Base-by-base conservation (phyloP, 345 rosid genomes). In the Hirschfeldia incana region DNA sequence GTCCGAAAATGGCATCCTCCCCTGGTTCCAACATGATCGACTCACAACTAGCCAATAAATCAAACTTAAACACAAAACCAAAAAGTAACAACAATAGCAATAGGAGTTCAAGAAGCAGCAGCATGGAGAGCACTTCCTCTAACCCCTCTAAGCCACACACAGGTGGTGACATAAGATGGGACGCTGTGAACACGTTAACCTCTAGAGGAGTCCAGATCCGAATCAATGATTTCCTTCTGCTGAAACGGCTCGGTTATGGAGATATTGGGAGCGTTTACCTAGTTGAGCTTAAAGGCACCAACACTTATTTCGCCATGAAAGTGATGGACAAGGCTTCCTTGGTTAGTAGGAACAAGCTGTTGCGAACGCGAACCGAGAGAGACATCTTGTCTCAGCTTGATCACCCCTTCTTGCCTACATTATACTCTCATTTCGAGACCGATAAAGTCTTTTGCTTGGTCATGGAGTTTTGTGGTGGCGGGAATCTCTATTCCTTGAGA, bases 131-230 rank as follows among this genome's bases (percentile, higher is more conserved):
- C 89, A 81, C 78, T 29, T 72, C 88, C 17, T 81, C 72, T 34
- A 80, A 86, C 53, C 88, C 87, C 0, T 82, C 88, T 6, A 90
- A 83, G 86, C 98, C 98, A 57, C 98, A 94, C 65, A 92, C 98
- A 1, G 98, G 97, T 3, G 97, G 97, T 11, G 97, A 94, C 46
- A 85, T 80, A 4, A 78, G 93, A 76, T 94, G 97, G 98, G 98
- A 94, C 73, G 94, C 97, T 68, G 86, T 94, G 62, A 87, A 94
- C 32, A 34, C 51, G 29, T 70, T 85, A 16, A 84, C 33, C 29
- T 64, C 87, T 5, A 88, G 68, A 82, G 89, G 89, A 17, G 37
- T 80, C 15, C 83, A 85, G 67, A 85, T 94, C n/a, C 92, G 96
- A 1, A 87, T 90, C 9, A 88, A 87, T 84, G 86, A 91, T 66